Evolutionary conservation across 2,329 filamentous ascomycete genomes (phyloP).

Genomic region (Colletotrichum theobromicola): DNA sequence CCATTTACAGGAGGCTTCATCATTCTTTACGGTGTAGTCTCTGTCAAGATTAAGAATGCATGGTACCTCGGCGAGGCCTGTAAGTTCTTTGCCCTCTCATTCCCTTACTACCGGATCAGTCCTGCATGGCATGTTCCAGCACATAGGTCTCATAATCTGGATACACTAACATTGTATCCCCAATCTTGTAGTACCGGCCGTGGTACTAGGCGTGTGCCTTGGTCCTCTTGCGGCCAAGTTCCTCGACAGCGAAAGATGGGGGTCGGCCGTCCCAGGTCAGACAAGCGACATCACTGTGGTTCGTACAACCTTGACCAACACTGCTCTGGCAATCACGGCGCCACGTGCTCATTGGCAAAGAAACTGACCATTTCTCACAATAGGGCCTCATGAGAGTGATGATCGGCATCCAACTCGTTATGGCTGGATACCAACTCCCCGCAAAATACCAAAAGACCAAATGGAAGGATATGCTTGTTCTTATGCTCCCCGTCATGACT

Average conservation of each 20-base stretch:
- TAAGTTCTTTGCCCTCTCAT: conserved; percentile 31
- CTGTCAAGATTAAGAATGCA: conserved; percentile 55
- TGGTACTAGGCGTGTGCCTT: conserved; percentile 57
- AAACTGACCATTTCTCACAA: neutral
- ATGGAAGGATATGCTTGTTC: conserved; percentile 59
- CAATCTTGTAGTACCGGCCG: conserved; percentile 52
- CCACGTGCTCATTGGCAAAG: neutral
- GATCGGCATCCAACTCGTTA: conserved; percentile 67
- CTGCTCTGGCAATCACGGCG: neutral
- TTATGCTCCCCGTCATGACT: conserved; percentile 64
- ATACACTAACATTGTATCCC: neutral
- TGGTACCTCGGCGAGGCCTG: conserved; percentile 62
- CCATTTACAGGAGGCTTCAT: conserved; percentile 47
- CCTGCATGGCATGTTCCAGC: neutral
- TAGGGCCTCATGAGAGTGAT: conserved; percentile 60
- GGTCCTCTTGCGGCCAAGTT: conserved; percentile 61
- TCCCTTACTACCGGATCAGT: neutral
- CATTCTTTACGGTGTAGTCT: conserved; percentile 53
- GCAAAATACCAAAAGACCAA: conserved; percentile 56
- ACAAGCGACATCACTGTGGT: conserved; percentile 44
- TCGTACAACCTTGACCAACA: neutral
- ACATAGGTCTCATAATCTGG: neutral
- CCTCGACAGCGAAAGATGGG: conserved; percentile 49
- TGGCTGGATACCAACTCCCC: conserved; percentile 66
- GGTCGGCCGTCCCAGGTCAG: conserved; percentile 34